Conservation (phyloP, 1,284 basidiomycete species). For the Ganoderma multipileum region DNA sequence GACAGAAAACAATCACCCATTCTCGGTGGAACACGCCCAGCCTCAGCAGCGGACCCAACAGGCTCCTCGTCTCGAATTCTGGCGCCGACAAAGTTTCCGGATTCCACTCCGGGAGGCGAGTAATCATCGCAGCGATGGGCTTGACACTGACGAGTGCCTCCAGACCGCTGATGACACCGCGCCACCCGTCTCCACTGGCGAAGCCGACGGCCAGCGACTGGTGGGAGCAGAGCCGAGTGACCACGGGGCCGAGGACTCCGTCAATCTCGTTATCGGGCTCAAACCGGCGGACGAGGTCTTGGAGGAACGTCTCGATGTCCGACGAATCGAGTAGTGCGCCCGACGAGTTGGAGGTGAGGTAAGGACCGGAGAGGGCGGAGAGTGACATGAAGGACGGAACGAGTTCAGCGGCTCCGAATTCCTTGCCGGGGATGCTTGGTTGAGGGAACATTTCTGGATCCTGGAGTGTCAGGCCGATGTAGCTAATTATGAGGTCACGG, state of each 20-base stretch:
- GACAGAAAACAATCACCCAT: constrained; percentile 70
- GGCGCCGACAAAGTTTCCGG: constrained; percentile 62
- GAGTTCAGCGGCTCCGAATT: constrained; percentile 79
- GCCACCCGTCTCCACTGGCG: constrained; percentile 81
- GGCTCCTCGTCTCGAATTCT: constrained; percentile 66
- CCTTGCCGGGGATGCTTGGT: constrained; percentile 75
- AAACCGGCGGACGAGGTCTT: constrained; percentile 75
- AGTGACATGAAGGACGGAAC: constrained; percentile 77
- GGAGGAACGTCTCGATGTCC: constrained; percentile 75
- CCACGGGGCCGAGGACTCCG: constrained; percentile 56
- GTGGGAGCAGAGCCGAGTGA: constrained; percentile 65
- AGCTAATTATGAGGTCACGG: constrained; percentile 86
- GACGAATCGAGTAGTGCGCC: constrained; percentile 50
- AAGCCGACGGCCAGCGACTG: constrained; percentile 72
- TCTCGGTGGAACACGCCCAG: constrained; percentile 86
- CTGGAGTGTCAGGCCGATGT: constrained; percentile 89
- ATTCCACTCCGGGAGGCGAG: constrained; percentile 75
- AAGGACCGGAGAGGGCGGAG: constrained; percentile 67
- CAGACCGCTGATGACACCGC: constrained; percentile 84
- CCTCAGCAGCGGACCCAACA: constrained; percentile 85
- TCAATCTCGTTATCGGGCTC: constrained; percentile 54
- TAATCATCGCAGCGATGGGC: constrained; percentile 82
- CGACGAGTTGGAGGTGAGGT: constrained; percentile 55
- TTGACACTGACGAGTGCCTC: constrained; percentile 86
- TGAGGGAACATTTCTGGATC: constrained; percentile 96